Evolutionary conservation across 306 rosid species (phyloP), one percentile per base, ranked within the genome.

Genomic region (Castanospermum australe): DNA sequence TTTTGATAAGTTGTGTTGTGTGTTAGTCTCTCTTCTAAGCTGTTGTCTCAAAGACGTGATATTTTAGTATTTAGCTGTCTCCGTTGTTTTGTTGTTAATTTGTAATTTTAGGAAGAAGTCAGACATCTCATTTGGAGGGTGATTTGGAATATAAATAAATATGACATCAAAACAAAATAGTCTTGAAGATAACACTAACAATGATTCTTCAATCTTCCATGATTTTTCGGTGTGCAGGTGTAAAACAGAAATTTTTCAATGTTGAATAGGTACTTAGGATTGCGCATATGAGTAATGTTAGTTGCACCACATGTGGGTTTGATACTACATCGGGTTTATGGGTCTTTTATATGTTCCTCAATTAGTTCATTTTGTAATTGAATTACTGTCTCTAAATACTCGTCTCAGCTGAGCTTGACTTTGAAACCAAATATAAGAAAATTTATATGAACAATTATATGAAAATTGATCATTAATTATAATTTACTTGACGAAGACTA

Each of bases 41-140:
- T 33, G 18, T n/a, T 71, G 20, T 54, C 8, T 75, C 15, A 35
- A 77, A 42, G n/a, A 71, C 56, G 71, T 79, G 59, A n/a, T 57
- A n/a, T 30, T 14, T 55, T 3, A 21, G 20, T 28, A 14, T 45
- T n/a, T 33, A 64, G 18, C n/a, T 65, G 36, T 65, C 68, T 81
- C 52, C 39, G 5, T 15, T 24, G 14, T 33, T 77, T 48, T 30
- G 39, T 35, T 35, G 45, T 47, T 48, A 20, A 22, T 32, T 18
- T 57, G 65, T 64, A 13, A 11, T 32, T 57, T 56, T 41, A 62
- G 54, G 15, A 47, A 69, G 42, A 32, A 35, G 25, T 4, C 14
- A 81, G 14, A 21, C 81, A 48, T 47, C 21, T 44, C 71, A 54
- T 10, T 50, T 73, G 12, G 28, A 15, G 32, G 28, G 12, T 28